Percentiles rank a stretch among this genome's conserved stretches.
Evolutionary conservation across 2,329 filamentous ascomycete species (phyloP).

Genomic region (Colletotrichum truncatum): DNA sequence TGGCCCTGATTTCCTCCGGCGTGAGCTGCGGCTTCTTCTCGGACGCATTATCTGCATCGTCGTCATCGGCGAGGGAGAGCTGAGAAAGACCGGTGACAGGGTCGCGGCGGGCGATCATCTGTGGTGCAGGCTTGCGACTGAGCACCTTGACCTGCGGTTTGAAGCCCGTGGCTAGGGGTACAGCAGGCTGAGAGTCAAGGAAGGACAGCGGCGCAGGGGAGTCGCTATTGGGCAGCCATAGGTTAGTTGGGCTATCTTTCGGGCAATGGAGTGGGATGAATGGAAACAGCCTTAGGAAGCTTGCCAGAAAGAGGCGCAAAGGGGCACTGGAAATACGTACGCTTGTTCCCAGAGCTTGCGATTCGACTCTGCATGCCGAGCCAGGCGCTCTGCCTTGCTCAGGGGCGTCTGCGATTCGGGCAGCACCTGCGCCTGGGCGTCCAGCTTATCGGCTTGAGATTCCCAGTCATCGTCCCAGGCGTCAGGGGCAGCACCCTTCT

Average conservation of each 20-base stretch:
- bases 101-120: slow-evolving; percentile 67
- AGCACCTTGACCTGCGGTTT: slow-evolving; percentile 87
- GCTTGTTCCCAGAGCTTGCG: slow-evolving; percentile 89
- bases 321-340: slow-evolving; percentile 56
- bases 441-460: slow-evolving; percentile 71
- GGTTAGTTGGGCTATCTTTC: not conserved
- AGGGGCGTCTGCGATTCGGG: slow-evolving; percentile 53
- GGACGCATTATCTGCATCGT: slow-evolving; percentile 72
- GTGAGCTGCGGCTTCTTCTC: slow-evolving; percentile 70
- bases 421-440: slow-evolving; percentile 46
- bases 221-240: slow-evolving; percentile 63
- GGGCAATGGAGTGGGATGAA: not conserved
- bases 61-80: slow-evolving; percentile 60
- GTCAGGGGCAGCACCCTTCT: slow-evolving; percentile 67
- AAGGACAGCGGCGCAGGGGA: slow-evolving; percentile 79
- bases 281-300: too few relatives aligned
- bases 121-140: slow-evolving; percentile 78
- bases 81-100: slow-evolving; percentile 57
- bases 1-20: slow-evolving; percentile 79
- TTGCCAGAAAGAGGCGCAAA: not conserved
- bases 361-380: slow-evolving; percentile 84
- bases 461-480: slow-evolving; percentile 97
- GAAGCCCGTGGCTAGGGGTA: slow-evolving; percentile 75
- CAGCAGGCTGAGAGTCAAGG: slow-evolving; percentile 70
- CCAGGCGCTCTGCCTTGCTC: slow-evolving; percentile 80